Base-by-base conservation (phyloP, 331 rosid species). In the Quercus phellos region DNA sequence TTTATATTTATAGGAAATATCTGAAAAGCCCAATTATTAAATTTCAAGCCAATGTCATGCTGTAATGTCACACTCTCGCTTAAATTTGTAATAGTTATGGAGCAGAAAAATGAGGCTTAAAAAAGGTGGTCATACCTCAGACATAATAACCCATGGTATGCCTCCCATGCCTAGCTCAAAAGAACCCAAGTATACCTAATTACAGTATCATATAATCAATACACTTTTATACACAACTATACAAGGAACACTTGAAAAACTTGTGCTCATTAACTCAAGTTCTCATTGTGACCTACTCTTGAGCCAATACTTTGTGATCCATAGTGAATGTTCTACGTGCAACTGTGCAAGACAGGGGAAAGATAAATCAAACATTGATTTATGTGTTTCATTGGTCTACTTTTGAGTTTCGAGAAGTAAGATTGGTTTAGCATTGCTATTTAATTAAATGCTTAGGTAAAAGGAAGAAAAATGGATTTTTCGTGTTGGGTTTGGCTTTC, bases 81-180 rank as follows among this genome's bases (percentile, higher is more conserved):
- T 27, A 60, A 60, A 26, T 26, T 12, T 58, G 2, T 5, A 13
- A 14, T 12, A 26, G 68, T 60, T 5, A 38, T 13, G 38, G 68
- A 12, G 32, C 68, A 24, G 6, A 38, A 38, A 58, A 32, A 55
- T 8, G 51, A 64, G 16, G 53, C 19, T 27, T 43, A n/a, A 50
- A 46, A 16, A 64, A 43, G 46, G 1, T 68, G 46, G 10, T 19
- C 53, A 35, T 67, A 92, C 97, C 93, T 92, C 97, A 34, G 97
- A 90, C 97, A 92, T 90, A 84, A 92, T 92, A 80, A 90, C 87
- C 97, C 97, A 90, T 5, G 96, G 96, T 81, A 90, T 88, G 73
- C 89, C 93, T 76, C 90, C 96, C 82, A 92, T 89, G 70, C 97
- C 93, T 59, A 90, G 73, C 18, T 95, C 86, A 85, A 83, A 89